These are phyloP conservation scores for Echeveria elegans DNA, from an alignment of 164 flowering plant species.

Conservation along the genomic window DNA sequence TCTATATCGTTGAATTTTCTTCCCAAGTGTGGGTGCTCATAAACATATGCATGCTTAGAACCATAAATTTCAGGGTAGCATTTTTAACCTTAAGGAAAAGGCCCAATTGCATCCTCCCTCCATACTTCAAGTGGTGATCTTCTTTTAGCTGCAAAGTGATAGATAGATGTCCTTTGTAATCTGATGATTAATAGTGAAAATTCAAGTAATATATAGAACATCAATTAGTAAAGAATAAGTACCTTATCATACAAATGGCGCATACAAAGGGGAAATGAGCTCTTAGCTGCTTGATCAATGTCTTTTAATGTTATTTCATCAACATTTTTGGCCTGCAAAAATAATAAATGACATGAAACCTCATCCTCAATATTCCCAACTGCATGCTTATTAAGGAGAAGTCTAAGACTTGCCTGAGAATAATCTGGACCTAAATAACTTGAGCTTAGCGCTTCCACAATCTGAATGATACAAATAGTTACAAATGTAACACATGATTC, in stretches of 20 bases:
- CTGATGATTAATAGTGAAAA: slow-evolving; percentile 1
- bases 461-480: slow-evolving; percentile 29
- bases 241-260: slow-evolving; percentile 89
- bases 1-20: not conserved
- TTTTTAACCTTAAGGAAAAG: slow-evolving; percentile 76
- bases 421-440: slow-evolving; percentile 94
- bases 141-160: slow-evolving; percentile 60
- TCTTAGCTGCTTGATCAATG: slow-evolving; percentile 66
- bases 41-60: not conserved
- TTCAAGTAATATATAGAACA: not conserved
- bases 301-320: slow-evolving; percentile 71
- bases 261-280: slow-evolving; percentile 94
- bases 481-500: not conserved
- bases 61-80: not conserved
- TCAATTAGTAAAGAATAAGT: slow-evolving; percentile 8
- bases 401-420: slow-evolving; percentile 37
- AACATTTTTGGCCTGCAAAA: slow-evolving; percentile 55
- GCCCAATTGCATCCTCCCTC: slow-evolving; percentile 96
- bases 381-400: not conserved
- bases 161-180: not conserved
- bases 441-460: slow-evolving; percentile 74
- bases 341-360: slow-evolving; percentile 5
- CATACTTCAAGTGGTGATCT: slow-evolving; percentile 94
- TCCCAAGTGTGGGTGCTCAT: not conserved
- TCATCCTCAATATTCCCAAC: not conserved